A percentile compares a stretch with the other conserved stretches of the same genome.
phyloP scores from a whole-genome alignment of 768 basidiomycete species.

The Dentipellis fragilis region DNA sequence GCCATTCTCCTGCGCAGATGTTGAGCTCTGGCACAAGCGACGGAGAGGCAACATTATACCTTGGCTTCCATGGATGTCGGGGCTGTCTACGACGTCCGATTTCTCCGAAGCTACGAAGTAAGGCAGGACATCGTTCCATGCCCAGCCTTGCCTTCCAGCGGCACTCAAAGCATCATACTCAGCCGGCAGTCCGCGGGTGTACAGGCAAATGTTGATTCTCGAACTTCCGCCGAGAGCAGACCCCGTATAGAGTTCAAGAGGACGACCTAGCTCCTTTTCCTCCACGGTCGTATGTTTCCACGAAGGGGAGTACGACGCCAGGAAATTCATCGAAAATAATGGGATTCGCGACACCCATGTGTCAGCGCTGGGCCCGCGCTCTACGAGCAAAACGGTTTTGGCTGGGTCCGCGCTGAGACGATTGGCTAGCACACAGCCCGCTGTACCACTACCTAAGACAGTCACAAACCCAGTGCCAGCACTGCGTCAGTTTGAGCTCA shows the following conservation, averaged over 20 bases:
- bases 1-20: neutral
- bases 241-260: conserved; percentile 15
- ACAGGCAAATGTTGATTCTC: conserved; percentile 21
- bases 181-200: conserved; percentile 19
- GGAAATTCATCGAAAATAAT: conserved; percentile 19
- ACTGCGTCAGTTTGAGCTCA: too few species aligned
- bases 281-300: conserved; percentile 8
- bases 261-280: conserved; percentile 13
- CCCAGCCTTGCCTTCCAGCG: conserved; percentile 20
- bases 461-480: too few species aligned
- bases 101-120: conserved; percentile 20
- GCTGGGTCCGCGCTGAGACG: conserved; percentile 25
- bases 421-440: conserved; percentile 29
- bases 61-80: neutral
- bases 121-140: conserved; percentile 18
- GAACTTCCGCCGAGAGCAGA: conserved; percentile 23
- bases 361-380: conserved; percentile 22
- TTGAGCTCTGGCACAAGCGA: neutral
- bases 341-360: conserved; percentile 24
- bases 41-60: neutral
- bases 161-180: conserved; percentile 22
- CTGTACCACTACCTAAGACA: conserved; percentile 24
- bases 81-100: neutral
- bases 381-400: conserved; percentile 24
- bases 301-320: neutral